Evolutionary conservation across 2,329 filamentous ascomycete species (phyloP), one percentile per base, ranked within the genome.

Genomic region (Microdochium trichocladiopsis): DNA sequence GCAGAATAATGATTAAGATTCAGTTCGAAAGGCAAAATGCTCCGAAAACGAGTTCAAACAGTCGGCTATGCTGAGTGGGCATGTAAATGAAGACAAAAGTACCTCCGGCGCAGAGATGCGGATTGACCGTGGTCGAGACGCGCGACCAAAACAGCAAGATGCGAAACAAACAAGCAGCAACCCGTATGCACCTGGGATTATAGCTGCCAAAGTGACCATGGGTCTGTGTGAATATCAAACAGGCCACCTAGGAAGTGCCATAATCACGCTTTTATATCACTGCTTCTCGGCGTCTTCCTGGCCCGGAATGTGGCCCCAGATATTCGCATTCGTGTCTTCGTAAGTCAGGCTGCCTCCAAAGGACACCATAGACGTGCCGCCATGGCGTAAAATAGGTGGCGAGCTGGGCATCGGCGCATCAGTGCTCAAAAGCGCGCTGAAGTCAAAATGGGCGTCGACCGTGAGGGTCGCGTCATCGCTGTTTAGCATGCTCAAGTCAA

Each of bases 371-470:
- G 56, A 52, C 6, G 50, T 48, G 24, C 53, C 53, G 28, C 53
- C 50, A 36, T 60, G 55, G n/a, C 64, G 58, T 12, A 66, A 37
- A 18, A 65, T 48, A 4, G 77, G 72, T 33, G 78, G 74, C 10
- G 76, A 79, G 59, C 74, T 78, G 5, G 74, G 71, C 67, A 78
- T 71, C 10, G 68, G 60, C 25, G 65, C 63, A 48, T 80, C 77
- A 1, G 75, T 75, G 56, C 71, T 71, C 21, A 82, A 65, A 25
- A 78, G 69, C 25, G 67, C 71, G 36, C 68, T 69, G 62, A 80
- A 79, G 57, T 81, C 77, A 23, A 78, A 71, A 48, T 47, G 52
- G 5, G 55, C 55, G n/a, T 51, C 58, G 14, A 50, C 54, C 47
- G 60, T 56, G 47, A 60, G 57, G 47, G 63, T 58, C 24, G 57